Evolutionary conservation across 805 yeast genomes (phyloP).

Genomic region (Cyberlindnera mississippiensis): DNA sequence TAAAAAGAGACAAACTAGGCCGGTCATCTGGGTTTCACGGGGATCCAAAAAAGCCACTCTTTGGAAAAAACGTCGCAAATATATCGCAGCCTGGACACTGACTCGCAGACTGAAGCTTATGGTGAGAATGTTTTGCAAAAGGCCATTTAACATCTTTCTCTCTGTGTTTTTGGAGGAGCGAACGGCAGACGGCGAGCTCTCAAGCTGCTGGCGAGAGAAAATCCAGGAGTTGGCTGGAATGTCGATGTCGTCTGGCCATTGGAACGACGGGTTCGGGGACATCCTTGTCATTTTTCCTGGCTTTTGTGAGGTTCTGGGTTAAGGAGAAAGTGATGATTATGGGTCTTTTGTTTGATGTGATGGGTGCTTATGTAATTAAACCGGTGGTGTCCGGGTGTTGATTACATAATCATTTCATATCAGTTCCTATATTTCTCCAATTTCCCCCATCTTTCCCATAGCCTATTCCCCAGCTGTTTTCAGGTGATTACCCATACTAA

Average conservation of each 20-base stretch:
- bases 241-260: slow-evolving; percentile 21
- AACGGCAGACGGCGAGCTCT: slow-evolving; percentile 5
- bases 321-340: neutral
- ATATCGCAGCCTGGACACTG: slow-evolving; percentile 12
- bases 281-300: no score
- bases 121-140: slow-evolving; percentile 1
- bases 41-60: slow-evolving; percentile 1
- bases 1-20: slow-evolving; percentile 14
- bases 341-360: no score
- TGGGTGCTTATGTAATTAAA: no score
- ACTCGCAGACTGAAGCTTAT: neutral
- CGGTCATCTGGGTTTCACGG: slow-evolving; percentile 3
- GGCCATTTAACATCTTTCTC: neutral
- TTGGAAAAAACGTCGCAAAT: slow-evolving; percentile 22
- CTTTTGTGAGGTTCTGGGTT: no score
- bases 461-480: no score
- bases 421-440: no score
- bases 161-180: neutral
- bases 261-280: neutral
- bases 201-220: slow-evolving; percentile 15
- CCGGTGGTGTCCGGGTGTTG: no score
- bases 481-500: no score
- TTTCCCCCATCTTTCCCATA: no score
- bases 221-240: slow-evolving; percentile 21
- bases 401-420: no score